phyloP scores from a whole-genome alignment of 2,329 filamentous ascomycete genomes.

The Didymella glomerata region DNA sequence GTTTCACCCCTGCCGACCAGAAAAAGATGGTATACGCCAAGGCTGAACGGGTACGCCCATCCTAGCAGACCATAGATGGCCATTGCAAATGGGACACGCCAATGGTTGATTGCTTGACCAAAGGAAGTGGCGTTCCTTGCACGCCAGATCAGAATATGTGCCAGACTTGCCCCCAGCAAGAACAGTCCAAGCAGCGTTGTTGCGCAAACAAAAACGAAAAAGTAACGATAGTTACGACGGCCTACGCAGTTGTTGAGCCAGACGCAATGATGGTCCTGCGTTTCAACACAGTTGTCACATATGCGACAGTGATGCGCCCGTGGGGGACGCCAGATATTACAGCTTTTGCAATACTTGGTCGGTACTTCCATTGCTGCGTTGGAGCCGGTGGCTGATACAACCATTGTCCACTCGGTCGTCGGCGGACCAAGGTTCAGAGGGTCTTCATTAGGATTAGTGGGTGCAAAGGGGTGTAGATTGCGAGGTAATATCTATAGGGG shows the following conservation, averaged over 20 bases:
- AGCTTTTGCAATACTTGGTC: constrained; percentile 97
- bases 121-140: constrained; percentile 72
- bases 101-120: constrained; percentile 70
- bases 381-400: constrained; percentile 76
- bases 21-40: constrained; percentile 90
- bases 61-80: constrained; percentile 81
- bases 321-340: constrained; percentile 95
- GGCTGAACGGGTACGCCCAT: constrained; percentile 80
- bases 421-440: constrained; percentile 82
- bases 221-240: constrained; percentile 96
- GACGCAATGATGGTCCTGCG: constrained; percentile 96
- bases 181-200: constrained; percentile 80
- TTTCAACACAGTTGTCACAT: constrained; percentile 97
- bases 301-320: constrained; percentile 95
- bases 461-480: constrained; percentile 89
- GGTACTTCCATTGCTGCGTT: constrained; percentile 96
- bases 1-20: constrained; percentile 91
- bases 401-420: constrained; percentile 92
- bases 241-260: constrained; percentile 99
- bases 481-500: constrained; percentile 80
- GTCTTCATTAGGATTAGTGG: constrained; percentile 76
- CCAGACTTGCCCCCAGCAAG: constrained; percentile 78
- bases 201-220: constrained; percentile 87
- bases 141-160: constrained; percentile 79
- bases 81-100: constrained; percentile 86